Base-by-base conservation (phyloP, 805 yeast genomes). In the Saturnispora halmiae region DNA sequence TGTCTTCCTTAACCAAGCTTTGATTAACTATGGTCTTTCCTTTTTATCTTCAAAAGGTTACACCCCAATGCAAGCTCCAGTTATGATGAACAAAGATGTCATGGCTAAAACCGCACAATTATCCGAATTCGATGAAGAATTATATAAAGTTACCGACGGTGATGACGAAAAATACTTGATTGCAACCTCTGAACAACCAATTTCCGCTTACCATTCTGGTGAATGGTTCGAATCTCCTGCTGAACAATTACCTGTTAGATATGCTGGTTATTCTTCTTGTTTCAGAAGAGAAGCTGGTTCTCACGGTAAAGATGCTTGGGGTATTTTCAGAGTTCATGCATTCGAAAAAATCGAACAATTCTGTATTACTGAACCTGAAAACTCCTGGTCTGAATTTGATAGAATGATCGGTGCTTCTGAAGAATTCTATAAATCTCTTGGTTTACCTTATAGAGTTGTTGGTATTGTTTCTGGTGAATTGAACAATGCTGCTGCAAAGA, bases 281-380 rank as follows among this genome's bases (percentile, higher is more conserved):
- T 92, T 92, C 80, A 81, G 98, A 68, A 84, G 98, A 70, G 98
- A 92, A 71, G 98, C 98, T 44, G 98, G 98, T 52, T 81, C 96
- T 51, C 97, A 90, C 58, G 98, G 98, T 64, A 90, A 90, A 65
- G 98, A 92, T 59, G 98, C 98, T 37, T 92, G 98, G 98, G 98
- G 98, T 68, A 87, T 92, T 51, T 92, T 92, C 79, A 82, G 98
- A 69, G 97, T 92, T 45, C 98, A 92, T 61, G 94, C 94, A 47
- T 92, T 92, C 59, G 98, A 92, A 70, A 92, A 92, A 70, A 86
- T 92, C 57, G 98, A 92, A 70, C 98, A 92, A 69, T 92, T 92
- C 60, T 80, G 82, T 53, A 63, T 92, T 55, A 82, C 97, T 48
- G 98, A 92, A 71, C 98, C 98, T 43, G 97, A 88, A 63, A 85